phyloP scores from a whole-genome alignment of 164 flowering plant genomes.

The Chimonanthus salicifolius region DNA sequence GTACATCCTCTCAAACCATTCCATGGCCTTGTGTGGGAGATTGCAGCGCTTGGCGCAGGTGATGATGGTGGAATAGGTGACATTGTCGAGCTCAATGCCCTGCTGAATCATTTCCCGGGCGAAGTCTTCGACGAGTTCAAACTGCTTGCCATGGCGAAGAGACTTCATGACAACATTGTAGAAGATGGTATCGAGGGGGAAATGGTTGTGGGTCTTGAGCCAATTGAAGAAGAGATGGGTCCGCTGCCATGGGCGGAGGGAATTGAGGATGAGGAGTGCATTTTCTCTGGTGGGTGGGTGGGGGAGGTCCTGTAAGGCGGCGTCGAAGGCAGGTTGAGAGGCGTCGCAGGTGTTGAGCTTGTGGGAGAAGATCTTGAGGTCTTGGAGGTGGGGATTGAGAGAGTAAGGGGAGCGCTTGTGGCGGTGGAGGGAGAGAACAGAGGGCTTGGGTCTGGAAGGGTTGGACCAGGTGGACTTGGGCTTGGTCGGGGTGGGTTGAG shows the following conservation, averaged over 20 bases:
- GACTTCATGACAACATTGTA: slow-evolving; percentile 91
- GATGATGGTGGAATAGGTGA: slow-evolving; percentile 93
- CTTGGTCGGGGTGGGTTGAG: slow-evolving; percentile 27
- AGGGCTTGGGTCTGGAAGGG: slow-evolving; percentile 66
- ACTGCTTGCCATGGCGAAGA: slow-evolving; percentile 75
- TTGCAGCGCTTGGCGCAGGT: slow-evolving; percentile 78
- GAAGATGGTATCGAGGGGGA: slow-evolving; percentile 79
- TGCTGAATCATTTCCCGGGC: slow-evolving; percentile 69
- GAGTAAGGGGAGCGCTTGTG: slow-evolving; percentile 54
- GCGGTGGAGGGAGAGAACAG: slow-evolving; percentile 67
- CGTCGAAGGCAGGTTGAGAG: slow-evolving; percentile 37
- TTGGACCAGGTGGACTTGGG: slow-evolving; percentile 88
- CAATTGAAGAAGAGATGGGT: slow-evolving; percentile 66
- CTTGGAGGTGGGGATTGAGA: slow-evolving; percentile 56
- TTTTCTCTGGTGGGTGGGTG: slow-evolving; percentile 60
- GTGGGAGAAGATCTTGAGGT: slow-evolving; percentile 51
- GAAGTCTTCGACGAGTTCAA: slow-evolving; percentile 59
- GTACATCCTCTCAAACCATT: slow-evolving; percentile 97
- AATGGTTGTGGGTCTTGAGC: slow-evolving; percentile 64
- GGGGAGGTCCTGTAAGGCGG: slow-evolving; percentile 48
- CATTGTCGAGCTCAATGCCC: slow-evolving; percentile 71
- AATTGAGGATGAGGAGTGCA: slow-evolving; percentile 52
- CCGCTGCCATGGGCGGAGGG: slow-evolving; percentile 75
- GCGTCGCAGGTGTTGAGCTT: slow-evolving; percentile 49
- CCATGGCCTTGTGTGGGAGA: slow-evolving; percentile 68